phyloP scores from a whole-genome alignment of 306 rosid genomes.

The Lathyrus oleraceus region DNA sequence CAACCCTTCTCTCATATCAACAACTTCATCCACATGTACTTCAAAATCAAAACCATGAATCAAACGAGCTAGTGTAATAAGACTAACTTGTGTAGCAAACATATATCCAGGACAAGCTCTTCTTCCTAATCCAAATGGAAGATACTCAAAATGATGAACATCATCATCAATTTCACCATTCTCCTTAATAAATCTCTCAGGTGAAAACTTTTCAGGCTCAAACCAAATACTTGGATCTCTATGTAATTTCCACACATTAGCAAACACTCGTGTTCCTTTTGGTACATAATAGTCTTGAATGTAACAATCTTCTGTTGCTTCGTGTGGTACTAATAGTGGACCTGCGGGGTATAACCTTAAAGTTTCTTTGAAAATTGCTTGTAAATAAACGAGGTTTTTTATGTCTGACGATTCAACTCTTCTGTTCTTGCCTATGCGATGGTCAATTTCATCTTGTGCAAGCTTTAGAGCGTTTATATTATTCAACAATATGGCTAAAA shows the following conservation, averaged over 20 bases:
- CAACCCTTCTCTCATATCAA: constrained; percentile 56
- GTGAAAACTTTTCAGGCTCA: constrained; percentile 49
- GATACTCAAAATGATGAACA: constrained; percentile 47
- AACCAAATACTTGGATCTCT: constrained; percentile 57
- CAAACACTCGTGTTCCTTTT: constrained; percentile 53
- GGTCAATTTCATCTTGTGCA: constrained; percentile 56
- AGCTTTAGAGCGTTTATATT: constrained; percentile 41
- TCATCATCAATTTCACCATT: constrained; percentile 40
- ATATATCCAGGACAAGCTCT: constrained; percentile 57
- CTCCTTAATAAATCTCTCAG: constrained; percentile 47
- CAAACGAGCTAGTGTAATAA: constrained; percentile 48
- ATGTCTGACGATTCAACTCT: constrained; percentile 45
- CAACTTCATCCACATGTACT: constrained; percentile 23
- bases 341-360: constrained; percentile 56
- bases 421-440: constrained; percentile 47
- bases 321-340: constrained; percentile 55
- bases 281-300: constrained; percentile 42
- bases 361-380: constrained; percentile 59
- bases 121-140: constrained; percentile 61
- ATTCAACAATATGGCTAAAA: constrained; percentile 44
- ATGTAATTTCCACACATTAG: constrained; percentile 61
- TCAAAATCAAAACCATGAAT: constrained; percentile 57
- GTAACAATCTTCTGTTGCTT: constrained; percentile 51
- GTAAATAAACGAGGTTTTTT: constrained; percentile 45
- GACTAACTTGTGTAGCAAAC: constrained; percentile 46